phyloP scores from a whole-genome alignment of 2,329 filamentous ascomycete species.

The Stromatinia cepivora region DNA sequence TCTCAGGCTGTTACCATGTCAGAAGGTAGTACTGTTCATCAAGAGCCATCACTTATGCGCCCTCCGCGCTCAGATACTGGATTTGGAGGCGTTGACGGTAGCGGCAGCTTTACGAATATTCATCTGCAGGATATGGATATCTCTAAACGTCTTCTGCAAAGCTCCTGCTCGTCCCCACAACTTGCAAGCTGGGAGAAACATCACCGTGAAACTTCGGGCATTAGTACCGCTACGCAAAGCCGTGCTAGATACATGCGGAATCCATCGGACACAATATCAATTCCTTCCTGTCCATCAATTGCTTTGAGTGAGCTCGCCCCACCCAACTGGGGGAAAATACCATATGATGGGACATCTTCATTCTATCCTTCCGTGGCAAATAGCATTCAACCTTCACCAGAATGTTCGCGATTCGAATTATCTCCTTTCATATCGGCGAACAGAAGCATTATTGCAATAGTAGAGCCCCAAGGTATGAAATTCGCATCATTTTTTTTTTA shows the following conservation, averaged over 20 bases:
- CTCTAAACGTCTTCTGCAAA: slow-evolving; percentile 33
- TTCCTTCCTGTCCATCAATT: slow-evolving; percentile 20
- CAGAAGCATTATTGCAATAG: slow-evolving; percentile 21
- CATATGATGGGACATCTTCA: slow-evolving; percentile 32
- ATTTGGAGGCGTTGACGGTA: slow-evolving; percentile 38
- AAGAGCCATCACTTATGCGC: slow-evolving; percentile 21
- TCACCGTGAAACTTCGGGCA: slow-evolving; percentile 30
- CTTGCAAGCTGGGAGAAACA: slow-evolving; percentile 29
- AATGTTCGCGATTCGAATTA: slow-evolving; percentile 33
- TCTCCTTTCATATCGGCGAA: slow-evolving; percentile 24
- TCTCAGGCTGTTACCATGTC: slow-evolving; percentile 27
- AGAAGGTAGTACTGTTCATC: slow-evolving; percentile 22
- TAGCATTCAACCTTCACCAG: slow-evolving; percentile 32
- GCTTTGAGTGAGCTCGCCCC: slow-evolving; percentile 32
- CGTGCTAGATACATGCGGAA: slow-evolving; percentile 28
- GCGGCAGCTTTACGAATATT: slow-evolving; percentile 25
- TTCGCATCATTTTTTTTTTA: not conserved
- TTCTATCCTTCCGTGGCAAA: slow-evolving; percentile 31
- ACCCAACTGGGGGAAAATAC: slow-evolving; percentile 30
- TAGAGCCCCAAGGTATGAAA: slow-evolving; percentile 20
- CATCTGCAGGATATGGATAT: slow-evolving; percentile 40
- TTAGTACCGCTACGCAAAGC: slow-evolving; percentile 27
- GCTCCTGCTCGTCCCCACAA: slow-evolving; percentile 34
- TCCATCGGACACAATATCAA: slow-evolving; percentile 30
- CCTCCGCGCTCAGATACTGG: slow-evolving; percentile 24